Evolutionary conservation across 164 flowering plant species (phyloP), one percentile per base, ranked within the genome.

Genomic region (Sedum album): DNA sequence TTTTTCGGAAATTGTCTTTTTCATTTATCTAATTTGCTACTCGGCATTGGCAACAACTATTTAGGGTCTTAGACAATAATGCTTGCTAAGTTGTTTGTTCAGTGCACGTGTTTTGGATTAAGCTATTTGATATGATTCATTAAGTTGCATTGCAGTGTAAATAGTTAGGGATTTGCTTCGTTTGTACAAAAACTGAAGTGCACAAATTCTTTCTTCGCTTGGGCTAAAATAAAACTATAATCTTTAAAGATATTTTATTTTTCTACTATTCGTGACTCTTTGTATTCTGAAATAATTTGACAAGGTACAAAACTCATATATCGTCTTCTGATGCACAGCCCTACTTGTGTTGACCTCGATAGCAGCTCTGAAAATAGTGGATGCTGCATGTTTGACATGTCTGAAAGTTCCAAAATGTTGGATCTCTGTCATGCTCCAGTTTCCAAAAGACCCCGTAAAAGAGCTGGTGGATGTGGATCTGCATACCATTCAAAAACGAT

Each of bases 401-500:
- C 89, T 31, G 84, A 79, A 75, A 75, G 69, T 53, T 72, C 75
- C 63, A 86, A 83, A 74, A 86, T 81, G 86, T 66, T 82, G 71
- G 94, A 86, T 48, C 77, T 85, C 35, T 74, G 63, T 67, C 86
- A 84, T 76, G 76, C 87, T 68, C 90, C 91, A 23, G 88, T 93
- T 8, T 11, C 79, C 63, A 90, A 90, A 82, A 87, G 73, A 74
- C 68, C 86, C 55, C 79, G 96, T 6, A 88, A 75, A 28, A 85
- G 81, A 76, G 60, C 70, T 62, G 66, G 70, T n/a, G 70, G 70
- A 48, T 57, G 70, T n/a, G 70, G 70, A 48, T 57, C 66, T 14
- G 51, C 72, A 46, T 46, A 53, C 68, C 42, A 76, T 25, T 48
- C 74, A 46, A 88, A 84, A 65, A 70, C 68, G 31, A 84, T 93